Evolutionary conservation across 495 filamentous ascomycete genomes (phyloP).

Genomic region (Aspergillus diversus): DNA sequence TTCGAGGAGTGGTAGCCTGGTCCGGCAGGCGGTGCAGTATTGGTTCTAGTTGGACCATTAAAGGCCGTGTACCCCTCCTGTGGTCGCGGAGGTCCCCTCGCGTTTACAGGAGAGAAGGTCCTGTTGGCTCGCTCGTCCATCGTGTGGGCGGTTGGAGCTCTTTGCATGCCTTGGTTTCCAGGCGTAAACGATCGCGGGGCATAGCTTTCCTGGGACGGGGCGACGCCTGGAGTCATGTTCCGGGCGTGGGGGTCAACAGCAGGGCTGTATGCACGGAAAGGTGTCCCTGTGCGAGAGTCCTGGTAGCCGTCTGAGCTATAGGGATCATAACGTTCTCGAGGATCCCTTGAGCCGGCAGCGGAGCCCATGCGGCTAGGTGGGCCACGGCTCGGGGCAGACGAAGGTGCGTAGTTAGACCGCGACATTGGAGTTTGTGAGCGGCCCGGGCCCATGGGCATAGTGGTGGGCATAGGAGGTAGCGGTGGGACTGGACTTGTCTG

Average conservation of each 20-base stretch:
- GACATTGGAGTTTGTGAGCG: slow-evolving; percentile 30
- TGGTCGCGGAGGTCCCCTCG: slow-evolving; percentile 14
- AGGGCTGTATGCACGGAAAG: slow-evolving; percentile 24
- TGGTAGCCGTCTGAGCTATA: slow-evolving; percentile 20
- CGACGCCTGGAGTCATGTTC: slow-evolving; percentile 22
- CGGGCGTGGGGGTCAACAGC: slow-evolving; percentile 24
- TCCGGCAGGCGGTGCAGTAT: slow-evolving; percentile 5
- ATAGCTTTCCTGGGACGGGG: slow-evolving; percentile 17
- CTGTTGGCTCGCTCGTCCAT: slow-evolving; percentile 10
- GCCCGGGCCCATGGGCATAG: slow-evolving; percentile 17
- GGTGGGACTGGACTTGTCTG: slow-evolving; percentile 32
- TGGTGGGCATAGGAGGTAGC: slow-evolving; percentile 29
- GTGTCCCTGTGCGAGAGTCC: slow-evolving; percentile 3
- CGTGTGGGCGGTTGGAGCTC: slow-evolving; percentile 10
- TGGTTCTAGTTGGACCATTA: slow-evolving; percentile 7
- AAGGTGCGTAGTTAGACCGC: slow-evolving; percentile 18
- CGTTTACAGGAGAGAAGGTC: slow-evolving; percentile 19
- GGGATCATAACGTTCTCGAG: slow-evolving; percentile 10
- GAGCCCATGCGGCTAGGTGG: slow-evolving; percentile 18
- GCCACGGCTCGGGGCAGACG: slow-evolving; percentile 1
- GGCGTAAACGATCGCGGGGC: slow-evolving; percentile 18
- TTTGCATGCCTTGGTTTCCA: slow-evolving; percentile 3
- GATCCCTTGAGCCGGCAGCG: slow-evolving; percentile 12
- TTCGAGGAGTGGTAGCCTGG: slow-evolving; percentile 9
- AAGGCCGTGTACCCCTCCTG: slow-evolving; percentile 37